These are phyloP conservation scores for Epichloe amarillans DNA, from an alignment of 2,329 filamentous ascomycete species.

Conservation along the genomic window DNA sequence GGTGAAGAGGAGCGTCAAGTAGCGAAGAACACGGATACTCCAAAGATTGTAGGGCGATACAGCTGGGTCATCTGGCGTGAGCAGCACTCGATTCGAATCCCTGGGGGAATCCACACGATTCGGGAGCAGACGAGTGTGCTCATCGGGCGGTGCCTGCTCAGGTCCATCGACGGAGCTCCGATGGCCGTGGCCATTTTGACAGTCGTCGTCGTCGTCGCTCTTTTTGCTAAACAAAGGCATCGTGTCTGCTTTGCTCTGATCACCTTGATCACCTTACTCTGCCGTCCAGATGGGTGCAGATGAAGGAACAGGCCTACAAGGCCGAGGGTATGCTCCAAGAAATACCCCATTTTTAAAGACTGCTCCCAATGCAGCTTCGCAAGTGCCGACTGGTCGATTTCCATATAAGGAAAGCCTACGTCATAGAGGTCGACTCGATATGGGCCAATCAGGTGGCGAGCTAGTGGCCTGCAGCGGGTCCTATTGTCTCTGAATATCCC, in stretches of 20 bases:
- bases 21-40: constrained; percentile 70
- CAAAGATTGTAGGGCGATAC: constrained; percentile 91
- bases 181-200: constrained; percentile 7
- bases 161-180: constrained; percentile 11
- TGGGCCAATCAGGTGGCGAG: not conserved
- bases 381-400: not conserved
- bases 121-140: constrained; percentile 54
- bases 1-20: constrained; percentile 64
- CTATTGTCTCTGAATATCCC: not conserved
- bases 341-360: not conserved
- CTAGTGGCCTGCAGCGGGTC: not conserved
- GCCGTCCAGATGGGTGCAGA: not conserved
- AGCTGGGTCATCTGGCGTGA: constrained; percentile 31
- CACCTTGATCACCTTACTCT: not conserved
- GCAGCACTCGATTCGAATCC: constrained; percentile 29
- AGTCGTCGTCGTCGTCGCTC: constrained; percentile 12
- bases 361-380: not conserved
- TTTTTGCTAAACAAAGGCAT: constrained; percentile 24
- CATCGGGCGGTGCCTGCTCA: constrained; percentile 25
- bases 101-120: constrained; percentile 43
- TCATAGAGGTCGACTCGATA: constrained; percentile 1
- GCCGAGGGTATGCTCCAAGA: not conserved
- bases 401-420: constrained; percentile 4
- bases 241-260: constrained; percentile 1
- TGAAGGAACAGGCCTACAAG: not conserved